Conservation (phyloP, 495 filamentous ascomycete species). For the Aspergillus biplanus region DNA sequence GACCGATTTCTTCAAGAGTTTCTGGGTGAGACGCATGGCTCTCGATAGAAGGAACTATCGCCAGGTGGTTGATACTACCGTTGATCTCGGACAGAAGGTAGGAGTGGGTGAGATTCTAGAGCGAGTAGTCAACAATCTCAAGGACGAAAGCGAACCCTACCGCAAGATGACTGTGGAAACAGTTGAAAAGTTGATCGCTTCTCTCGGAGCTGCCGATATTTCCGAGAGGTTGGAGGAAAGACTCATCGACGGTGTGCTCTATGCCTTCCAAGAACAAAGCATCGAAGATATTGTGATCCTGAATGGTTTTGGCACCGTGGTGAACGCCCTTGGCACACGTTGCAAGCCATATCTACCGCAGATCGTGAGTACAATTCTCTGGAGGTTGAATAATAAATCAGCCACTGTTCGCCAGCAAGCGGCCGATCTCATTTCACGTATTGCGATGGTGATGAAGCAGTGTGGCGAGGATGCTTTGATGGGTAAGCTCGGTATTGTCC, state of each 20-base stretch:
- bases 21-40: conserved; percentile 98
- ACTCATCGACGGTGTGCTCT: conserved; percentile 93
- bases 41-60: conserved; percentile 95
- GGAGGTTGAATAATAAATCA: conserved; percentile 96
- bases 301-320: conserved; percentile 98
- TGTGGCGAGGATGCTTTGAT: conserved; percentile 94
- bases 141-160: conserved; percentile 97
- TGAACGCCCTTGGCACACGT: conserved; percentile 90
- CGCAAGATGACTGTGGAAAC: conserved; percentile 99
- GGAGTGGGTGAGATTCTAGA: conserved; percentile 94
- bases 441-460: conserved; percentile 98
- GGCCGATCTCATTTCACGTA: conserved; percentile 93
- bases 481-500: conserved; percentile 93
- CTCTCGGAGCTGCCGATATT: conserved; percentile 91
- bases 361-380: conserved; percentile 95
- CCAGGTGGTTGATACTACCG: conserved; percentile 97
- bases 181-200: conserved; percentile 91
- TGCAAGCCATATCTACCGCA: conserved; percentile 97
- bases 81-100: conserved; percentile 96
- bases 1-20: conserved; percentile 96
- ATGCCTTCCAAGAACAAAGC: conserved; percentile 97
- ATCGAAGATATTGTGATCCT: conserved; percentile 95
- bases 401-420: conserved; percentile 96
- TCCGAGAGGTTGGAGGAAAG: conserved; percentile 89
- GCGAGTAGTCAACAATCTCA: conserved; percentile 89